Conservation (phyloP, 2,329 filamentous ascomycete species). For the Fusarium sterilihyphosum region DNA sequence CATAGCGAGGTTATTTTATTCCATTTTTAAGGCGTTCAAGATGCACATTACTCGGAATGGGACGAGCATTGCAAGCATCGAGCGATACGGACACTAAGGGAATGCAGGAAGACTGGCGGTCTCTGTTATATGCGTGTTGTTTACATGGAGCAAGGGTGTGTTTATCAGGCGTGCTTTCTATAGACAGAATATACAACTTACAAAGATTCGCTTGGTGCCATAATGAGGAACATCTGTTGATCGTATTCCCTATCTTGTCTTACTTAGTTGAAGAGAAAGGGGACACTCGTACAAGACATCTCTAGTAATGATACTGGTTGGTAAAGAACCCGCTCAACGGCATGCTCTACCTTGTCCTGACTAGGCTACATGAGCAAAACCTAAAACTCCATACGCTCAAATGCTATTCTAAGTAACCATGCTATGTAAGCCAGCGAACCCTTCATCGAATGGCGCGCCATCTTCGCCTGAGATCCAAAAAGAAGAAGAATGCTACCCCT, state of each 20-base stretch:
- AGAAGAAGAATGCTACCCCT: background rate
- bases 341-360: background rate
- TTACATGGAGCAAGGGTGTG: slow-evolving; percentile 31
- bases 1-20: slow-evolving; percentile 40
- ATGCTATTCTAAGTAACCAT: slow-evolving; percentile 22
- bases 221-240: background rate
- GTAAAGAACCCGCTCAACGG: background rate
- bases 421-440: background rate
- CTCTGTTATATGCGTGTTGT: slow-evolving; percentile 27
- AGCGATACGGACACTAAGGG: slow-evolving; percentile 19
- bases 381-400: slow-evolving; percentile 27
- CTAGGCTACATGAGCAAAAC: background rate
- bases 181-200: slow-evolving; percentile 19
- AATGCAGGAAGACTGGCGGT: slow-evolving; percentile 15
- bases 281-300: background rate
- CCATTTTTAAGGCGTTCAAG: slow-evolving; percentile 34
- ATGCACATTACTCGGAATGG: slow-evolving; percentile 23
- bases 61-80: slow-evolving; percentile 8
- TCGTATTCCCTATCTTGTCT: background rate
- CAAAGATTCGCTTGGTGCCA: background rate
- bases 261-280: background rate
- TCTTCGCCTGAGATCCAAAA: background rate
- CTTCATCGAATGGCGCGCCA: background rate
- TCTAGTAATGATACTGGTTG: background rate
- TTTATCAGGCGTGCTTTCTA: slow-evolving; percentile 23